These are phyloP conservation scores for Penicillium cosmopolitanum DNA, from an alignment of 495 filamentous ascomycete species.

Conservation along the genomic window DNA sequence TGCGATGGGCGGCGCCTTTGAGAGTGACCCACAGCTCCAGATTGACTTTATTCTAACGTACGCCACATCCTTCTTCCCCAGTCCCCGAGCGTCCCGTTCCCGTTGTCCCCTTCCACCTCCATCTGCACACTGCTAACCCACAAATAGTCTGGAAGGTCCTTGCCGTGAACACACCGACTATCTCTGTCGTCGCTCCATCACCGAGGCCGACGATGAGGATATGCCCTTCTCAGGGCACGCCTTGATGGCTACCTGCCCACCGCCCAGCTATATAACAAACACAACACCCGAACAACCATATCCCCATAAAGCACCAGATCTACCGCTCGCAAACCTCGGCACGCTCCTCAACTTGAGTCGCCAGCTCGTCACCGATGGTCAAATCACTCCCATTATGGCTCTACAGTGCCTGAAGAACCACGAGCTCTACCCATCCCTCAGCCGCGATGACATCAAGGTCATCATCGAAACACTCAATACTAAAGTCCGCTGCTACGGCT, in stretches of 20 bases:
- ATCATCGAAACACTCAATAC: constrained; percentile 72
- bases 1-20: constrained; percentile 62
- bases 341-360: constrained; percentile 84
- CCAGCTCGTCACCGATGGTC: constrained; percentile 82
- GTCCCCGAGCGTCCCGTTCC: no score
- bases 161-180: constrained; percentile 94
- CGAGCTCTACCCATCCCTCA: constrained; percentile 66
- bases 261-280: constrained; percentile 53
- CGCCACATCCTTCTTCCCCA: constrained; percentile 40
- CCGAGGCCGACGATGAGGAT: constrained; percentile 53
- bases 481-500: constrained; percentile 94
- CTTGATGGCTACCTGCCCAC: constrained; percentile 87
- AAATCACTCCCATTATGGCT: constrained; percentile 97
- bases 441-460: constrained; percentile 68
- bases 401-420: constrained; percentile 81
- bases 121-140: constrained; percentile 19
- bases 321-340: constrained; percentile 72
- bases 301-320: constrained; percentile 48
- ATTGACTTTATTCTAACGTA: constrained; percentile 98
- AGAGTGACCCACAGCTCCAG: constrained; percentile 74
- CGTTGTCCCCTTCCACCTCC: not conserved
- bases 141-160: constrained; percentile 80
- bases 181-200: constrained; percentile 51
- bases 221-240: constrained; percentile 74
- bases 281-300: constrained; percentile 46